Percentiles rank a stretch among this genome's conserved stretches.
These are phyloP conservation scores for Microcos paniculata DNA, from an alignment of 345 rosid species.

Conservation along the genomic window DNA sequence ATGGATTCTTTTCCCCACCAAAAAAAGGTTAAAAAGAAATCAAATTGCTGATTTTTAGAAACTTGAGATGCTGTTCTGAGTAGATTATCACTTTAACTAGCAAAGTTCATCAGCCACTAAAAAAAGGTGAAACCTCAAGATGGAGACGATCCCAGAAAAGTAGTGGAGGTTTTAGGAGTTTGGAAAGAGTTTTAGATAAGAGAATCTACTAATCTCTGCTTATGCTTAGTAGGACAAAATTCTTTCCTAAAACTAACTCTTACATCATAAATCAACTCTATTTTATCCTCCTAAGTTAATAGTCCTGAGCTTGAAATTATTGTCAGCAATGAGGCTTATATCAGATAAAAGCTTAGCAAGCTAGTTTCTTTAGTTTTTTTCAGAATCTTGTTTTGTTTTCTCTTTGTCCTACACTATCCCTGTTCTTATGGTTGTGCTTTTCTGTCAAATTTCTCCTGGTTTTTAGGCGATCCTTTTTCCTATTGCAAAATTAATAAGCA, in stretches of 20 bases:
- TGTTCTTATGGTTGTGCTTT: not conserved
- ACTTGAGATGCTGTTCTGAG: not conserved
- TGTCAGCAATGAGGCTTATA: no score
- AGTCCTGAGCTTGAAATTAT: not conserved
- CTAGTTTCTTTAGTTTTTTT: no score
- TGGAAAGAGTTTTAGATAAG: not conserved
- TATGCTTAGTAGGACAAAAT: not conserved
- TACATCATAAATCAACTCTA: not conserved
- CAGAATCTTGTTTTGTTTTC: no score
- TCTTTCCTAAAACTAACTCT: not conserved
- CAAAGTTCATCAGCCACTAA: not conserved
- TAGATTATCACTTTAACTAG: slow-evolving; percentile 14
- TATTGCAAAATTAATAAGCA: no score
- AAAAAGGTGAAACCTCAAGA: not conserved
- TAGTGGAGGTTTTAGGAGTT: not conserved
- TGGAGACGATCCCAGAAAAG: not conserved
- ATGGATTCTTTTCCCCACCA: not conserved
- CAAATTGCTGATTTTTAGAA: slow-evolving; percentile 9
- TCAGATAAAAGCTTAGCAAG: not conserved
- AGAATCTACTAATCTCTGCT: not conserved
- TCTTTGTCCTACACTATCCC: not conserved
- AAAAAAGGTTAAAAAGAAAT: not conserved
- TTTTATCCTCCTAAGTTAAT: not conserved
- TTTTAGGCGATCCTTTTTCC: no score
- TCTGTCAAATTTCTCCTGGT: not conserved